Base-by-base conservation (phyloP, 495 filamentous ascomycete genomes). In the Penicillium argentinense region DNA sequence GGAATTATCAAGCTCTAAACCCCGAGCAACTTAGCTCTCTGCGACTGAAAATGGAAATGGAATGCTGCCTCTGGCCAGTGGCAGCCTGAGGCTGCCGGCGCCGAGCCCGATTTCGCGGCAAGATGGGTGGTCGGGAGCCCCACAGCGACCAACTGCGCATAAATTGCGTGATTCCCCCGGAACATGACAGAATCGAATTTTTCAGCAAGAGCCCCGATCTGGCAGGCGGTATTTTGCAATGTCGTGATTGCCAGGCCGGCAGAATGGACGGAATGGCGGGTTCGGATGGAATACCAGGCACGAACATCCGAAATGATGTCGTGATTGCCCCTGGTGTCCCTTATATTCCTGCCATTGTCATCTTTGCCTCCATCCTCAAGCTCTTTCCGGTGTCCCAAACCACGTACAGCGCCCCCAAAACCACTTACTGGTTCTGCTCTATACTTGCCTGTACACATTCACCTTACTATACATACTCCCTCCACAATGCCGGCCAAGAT, bases 401-500 rank as follows among this genome's bases (percentile, higher is more conserved):
- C 36, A 34, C 22, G 43, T 51, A 37, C 45, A 42, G 45, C 48
- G 37, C 11, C 33, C 9, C 14, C 33, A 34, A 11, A 9, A 40
- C 25, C 17, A 18, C 38, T 33, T 53, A 22, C 40, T 36, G 45
- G 39, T 39, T 23, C 18, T 24, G 12, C 36, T 42, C 8, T 16
- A 28, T 27, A 16, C 28, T 39, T 37, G 33, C 17, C n/a, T 36
- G 33, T 27, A 43, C 21, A 44, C 33, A 30, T 37, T 37, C 18
- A 47, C 39, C 39, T 34, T 36, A 42, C 30, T 43, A 18, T 22
- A n/a, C 27, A 9, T 29, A 21, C 7, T 26, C 24, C 40, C 42
- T 43, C 38, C 57, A 67, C 36, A 47, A 76, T 76, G 73, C 68
- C 71, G 29, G 66, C 66, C 38, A 73, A 70, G 51, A 63, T 58